Conservation (phyloP, 2,329 filamentous ascomycete species). For the Phialophora chinensis region DNA sequence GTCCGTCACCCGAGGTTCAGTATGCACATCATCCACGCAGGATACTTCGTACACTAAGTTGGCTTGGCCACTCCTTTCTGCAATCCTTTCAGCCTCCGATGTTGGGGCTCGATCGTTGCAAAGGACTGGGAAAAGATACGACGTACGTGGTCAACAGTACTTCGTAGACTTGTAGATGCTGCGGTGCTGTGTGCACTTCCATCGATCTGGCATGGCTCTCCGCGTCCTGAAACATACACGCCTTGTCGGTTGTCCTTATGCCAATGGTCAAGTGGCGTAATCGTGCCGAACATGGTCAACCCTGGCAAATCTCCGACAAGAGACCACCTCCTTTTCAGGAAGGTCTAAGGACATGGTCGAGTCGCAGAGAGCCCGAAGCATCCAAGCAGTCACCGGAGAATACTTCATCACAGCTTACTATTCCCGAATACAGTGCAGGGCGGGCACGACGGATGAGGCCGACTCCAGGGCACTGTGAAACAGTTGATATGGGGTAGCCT, state of each 20-base stretch:
- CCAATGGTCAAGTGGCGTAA: conserved; percentile 30
- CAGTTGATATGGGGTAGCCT: conserved; percentile 13
- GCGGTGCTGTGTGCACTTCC: neutral
- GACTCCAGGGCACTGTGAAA: conserved; percentile 29
- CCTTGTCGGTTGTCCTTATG: conserved; percentile 10
- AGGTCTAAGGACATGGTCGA: conserved; percentile 18
- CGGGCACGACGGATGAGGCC: conserved; percentile 25
- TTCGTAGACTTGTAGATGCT: neutral
- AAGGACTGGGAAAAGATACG: neutral
- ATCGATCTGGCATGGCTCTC: conserved; percentile 7
- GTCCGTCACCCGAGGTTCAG: conserved; percentile 10
- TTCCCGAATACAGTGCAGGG: conserved; percentile 18
- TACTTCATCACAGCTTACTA: conserved; percentile 23
- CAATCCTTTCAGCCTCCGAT: conserved; percentile 38
- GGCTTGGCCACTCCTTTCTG: conserved; percentile 38
- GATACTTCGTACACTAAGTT: conserved; percentile 3
- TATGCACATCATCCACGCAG: conserved; percentile 35
- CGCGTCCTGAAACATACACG: conserved; percentile 29
- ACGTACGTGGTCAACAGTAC: neutral
- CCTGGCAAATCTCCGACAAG: conserved; percentile 35
- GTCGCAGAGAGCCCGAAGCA: conserved; percentile 21
- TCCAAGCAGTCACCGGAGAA: conserved; percentile 19
- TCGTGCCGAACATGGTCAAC: conserved; percentile 21
- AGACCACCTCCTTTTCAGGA: conserved; percentile 6
- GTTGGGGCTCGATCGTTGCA: conserved; percentile 37